These are phyloP conservation scores for Ophiostoma ips DNA, from an alignment of 2,329 filamentous ascomycete genomes.

Conservation along the genomic window DNA sequence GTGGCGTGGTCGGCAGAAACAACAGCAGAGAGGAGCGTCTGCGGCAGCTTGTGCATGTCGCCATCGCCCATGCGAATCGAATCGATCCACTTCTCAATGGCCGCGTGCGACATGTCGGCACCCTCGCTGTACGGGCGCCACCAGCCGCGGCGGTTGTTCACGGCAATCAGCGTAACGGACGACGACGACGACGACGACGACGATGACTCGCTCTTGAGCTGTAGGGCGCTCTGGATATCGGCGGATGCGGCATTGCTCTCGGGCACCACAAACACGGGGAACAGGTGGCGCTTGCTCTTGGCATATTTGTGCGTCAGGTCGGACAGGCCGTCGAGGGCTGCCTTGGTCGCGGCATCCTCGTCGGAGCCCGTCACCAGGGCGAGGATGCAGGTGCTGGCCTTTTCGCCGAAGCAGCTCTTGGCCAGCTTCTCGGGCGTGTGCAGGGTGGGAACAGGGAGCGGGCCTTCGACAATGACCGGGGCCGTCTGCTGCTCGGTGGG, in stretches of 20 bases:
- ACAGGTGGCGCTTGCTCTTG: constrained; percentile 51
- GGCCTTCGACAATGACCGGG: constrained; percentile 35
- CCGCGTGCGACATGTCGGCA: constrained; percentile 38
- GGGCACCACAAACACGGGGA: constrained; percentile 72
- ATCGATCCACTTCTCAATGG: constrained; percentile 78
- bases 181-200: constrained; percentile 21
- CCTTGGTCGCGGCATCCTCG: constrained; percentile 26
- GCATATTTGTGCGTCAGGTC: constrained; percentile 65
- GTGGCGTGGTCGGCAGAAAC: constrained; percentile 25
- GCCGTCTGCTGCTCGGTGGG: constrained; percentile 22
- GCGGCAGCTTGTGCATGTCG: constrained; percentile 59
- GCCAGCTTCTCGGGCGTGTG: constrained; percentile 49
- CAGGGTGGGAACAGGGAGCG: constrained; percentile 54
- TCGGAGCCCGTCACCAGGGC: constrained; percentile 40
- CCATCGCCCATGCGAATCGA: constrained; percentile 82
- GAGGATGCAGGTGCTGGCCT: constrained; percentile 72
- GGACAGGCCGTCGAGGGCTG: constrained; percentile 49
- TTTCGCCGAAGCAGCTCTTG: constrained; percentile 57
- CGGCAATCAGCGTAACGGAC: constrained; percentile 55
- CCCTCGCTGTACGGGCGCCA: constrained; percentile 56
- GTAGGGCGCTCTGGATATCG: constrained; percentile 45
- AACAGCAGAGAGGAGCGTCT: constrained; percentile 36
- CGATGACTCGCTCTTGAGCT: constrained; percentile 33
- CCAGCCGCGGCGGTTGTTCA: constrained; percentile 80
- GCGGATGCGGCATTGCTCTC: constrained; percentile 39